Percentiles rank a stretch among this genome's conserved stretches.
Evolutionary conservation across 805 yeast genomes (phyloP).

Genomic region (Cyberlindnera subsufficiens): DNA sequence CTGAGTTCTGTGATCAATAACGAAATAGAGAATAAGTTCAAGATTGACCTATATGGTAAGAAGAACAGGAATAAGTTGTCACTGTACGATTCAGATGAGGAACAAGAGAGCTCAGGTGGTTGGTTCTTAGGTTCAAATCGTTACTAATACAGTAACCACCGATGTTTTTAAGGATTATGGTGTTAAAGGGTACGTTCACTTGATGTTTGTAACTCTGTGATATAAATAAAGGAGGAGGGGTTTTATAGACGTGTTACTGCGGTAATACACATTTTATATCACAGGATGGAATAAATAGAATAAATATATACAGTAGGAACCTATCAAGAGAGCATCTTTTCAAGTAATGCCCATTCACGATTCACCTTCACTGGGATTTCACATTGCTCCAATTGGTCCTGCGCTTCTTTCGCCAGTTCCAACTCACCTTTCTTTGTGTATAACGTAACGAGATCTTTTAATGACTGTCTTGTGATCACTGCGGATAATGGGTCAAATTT

Average conservation of each 20-base stretch:
- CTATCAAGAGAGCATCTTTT: conserved; percentile 4
- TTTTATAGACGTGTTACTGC: no score
- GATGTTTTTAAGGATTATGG: neutral
- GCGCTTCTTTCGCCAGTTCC: conserved; percentile 9
- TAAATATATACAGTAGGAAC: neutral
- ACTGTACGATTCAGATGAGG: conserved; percentile 15
- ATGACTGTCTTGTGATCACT: conserved; percentile 31
- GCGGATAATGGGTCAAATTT: conserved; percentile 31
- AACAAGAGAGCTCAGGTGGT: conserved; percentile 5
- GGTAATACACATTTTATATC: neutral
- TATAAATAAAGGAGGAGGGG: no score
- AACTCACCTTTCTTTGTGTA: conserved; percentile 14
- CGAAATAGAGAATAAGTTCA: conserved; percentile 10
- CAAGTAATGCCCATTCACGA: conserved; percentile 3
- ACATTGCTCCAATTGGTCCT: conserved; percentile 4
- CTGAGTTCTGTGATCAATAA: neutral
- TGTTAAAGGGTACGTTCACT: neutral
- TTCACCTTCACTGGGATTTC: conserved; percentile 5
- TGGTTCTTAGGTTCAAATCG: conserved; percentile 23
- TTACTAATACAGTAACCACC: conserved; percentile 5
- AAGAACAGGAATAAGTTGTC: conserved; percentile 20
- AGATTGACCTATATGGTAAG: conserved; percentile 23
- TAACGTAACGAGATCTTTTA: conserved; percentile 25
- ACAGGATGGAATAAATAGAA: neutral
- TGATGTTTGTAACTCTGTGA: neutral